Percentiles rank a stretch among this genome's conserved stretches.
Conservation (phyloP, 1,284 basidiomycete species). For the Papiliotrema laurentii region DNA sequence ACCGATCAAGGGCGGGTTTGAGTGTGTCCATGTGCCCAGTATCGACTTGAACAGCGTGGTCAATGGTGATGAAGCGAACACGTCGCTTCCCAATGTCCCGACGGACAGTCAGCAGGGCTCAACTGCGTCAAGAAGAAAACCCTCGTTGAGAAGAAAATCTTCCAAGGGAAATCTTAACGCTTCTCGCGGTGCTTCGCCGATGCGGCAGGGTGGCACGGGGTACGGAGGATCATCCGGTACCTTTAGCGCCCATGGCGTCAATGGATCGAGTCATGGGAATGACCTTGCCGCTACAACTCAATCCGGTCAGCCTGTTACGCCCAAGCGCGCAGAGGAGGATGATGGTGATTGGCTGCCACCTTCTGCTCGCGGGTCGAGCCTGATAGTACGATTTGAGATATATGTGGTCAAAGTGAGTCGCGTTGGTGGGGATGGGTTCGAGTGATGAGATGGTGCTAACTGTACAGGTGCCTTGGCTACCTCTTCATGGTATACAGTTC, state of each 20-base stretch:
- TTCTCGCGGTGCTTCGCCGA: slow-evolving; percentile 2
- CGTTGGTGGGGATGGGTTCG: neutral
- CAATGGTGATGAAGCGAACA: slow-evolving; percentile 41
- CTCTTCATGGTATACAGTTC: slow-evolving; percentile 94
- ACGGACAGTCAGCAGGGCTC: neutral
- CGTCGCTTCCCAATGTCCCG: slow-evolving; percentile 15
- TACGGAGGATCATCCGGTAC: slow-evolving; percentile 13
- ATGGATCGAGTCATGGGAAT: slow-evolving; percentile 4
- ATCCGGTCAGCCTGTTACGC: slow-evolving; percentile 4
- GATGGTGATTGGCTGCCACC: slow-evolving; percentile 64
- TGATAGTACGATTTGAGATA: slow-evolving; percentile 89
- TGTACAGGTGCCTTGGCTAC: slow-evolving; percentile 85
- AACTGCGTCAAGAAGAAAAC: slow-evolving; percentile 12
- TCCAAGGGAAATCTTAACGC: slow-evolving; percentile 10
- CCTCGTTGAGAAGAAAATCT: slow-evolving; percentile 18
- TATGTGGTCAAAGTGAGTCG: slow-evolving; percentile 81
- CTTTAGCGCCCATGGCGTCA: slow-evolving; percentile 8
- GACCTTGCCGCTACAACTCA: slow-evolving; percentile 4
- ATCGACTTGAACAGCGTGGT: slow-evolving; percentile 78
- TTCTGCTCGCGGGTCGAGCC: slow-evolving; percentile 55
- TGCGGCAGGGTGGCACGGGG: neutral
- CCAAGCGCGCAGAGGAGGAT: slow-evolving; percentile 44
- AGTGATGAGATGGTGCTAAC: slow-evolving; percentile 7
- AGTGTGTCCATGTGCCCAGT: slow-evolving; percentile 90
- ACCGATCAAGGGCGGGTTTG: slow-evolving; percentile 85